Base-by-base conservation (phyloP, 345 rosid genomes). In the Nasturtium officinale region DNA sequence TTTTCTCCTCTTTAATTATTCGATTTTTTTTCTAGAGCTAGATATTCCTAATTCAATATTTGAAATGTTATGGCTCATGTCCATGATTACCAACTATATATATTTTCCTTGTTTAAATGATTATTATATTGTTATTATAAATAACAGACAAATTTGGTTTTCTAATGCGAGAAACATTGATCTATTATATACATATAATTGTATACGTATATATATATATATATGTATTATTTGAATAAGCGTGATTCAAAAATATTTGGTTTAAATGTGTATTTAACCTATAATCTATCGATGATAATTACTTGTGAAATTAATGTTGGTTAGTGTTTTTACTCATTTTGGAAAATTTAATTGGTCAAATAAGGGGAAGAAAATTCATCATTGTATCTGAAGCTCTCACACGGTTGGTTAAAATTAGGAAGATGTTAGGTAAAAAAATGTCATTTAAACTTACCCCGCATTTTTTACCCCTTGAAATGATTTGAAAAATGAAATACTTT, bases 271-370 rank as follows among this genome's bases (percentile, higher is more conserved):
- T 37, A 29, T 12, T 35, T 63, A 35, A 37, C 45, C 50, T 48
- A 58, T 13, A 33, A 5, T 29, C 9, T 10, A 9, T 29, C 18
- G n/a, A 57, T 48, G 17, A 43, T 18, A n/a, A 64, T 50, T 77
- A 50, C 76, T 50, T 71, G 25, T 28, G 54, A 62, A 59, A 13
- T 37, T 57, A 47, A 29, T 75, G 69, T 40, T 52, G 25, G 13
- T 30, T 51, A 23, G 25, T 8, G n/a, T 75, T 51, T 9, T 52
- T 51, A 67, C 68, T 45, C 2, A 1, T 20, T 42, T 42, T 42
- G 18, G 64, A 52, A 52, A 54, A 1, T 32, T 60, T 32, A 40
- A 16, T 61, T 33, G 70, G 75, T 69, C 70, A 69, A 69, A 75
- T 16, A 21, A 40, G 17, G 10, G 8, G 69, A 37, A 67, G 61